Evolutionary conservation across 805 yeast species (phyloP), one percentile per base, ranked within the genome.

Genomic region (Yamadazyma olivae): DNA sequence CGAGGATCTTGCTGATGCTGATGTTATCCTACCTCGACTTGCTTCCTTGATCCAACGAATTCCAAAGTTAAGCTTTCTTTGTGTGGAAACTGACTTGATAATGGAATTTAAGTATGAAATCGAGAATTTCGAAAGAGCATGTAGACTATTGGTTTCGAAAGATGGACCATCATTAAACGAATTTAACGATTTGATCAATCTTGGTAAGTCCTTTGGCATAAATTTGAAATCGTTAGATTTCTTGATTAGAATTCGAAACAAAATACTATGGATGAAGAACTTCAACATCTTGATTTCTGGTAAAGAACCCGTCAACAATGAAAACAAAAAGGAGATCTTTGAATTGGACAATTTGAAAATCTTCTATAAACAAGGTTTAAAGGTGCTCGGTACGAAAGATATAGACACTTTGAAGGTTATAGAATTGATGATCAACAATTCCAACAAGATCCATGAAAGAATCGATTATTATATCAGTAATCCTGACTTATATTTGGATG

Each of bases 151-250:
- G 16, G 41, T 75, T 13, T 48, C 75, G 2, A 53, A 48, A 27
- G 54, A 51, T 5, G 55, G 52, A 16, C 65, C 61, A 15, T 45
- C 63, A 1, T 35, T 64, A 6, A 65, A 62, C 12, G 83, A 80
- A 17, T 67, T 77, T 33, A 58, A 66, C 24, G 78, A 74, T 27
- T 53, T 82, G 52, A 71, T 80, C 17, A 71, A 67, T 29, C 54
- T 77, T 24, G 91, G 90, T 1, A 64, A 67, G 38, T 68, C 79
- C 2, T 74, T 81, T 49, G 84, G 84, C 3, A 54, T 84, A 25
- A 68, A 64, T 5, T 53, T 83, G 12, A 73, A 77, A 2, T 70
- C 81, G 1, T 51, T 67, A 32, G 44, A 40, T 13, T 66, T 67
- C 35, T 46, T 67, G n/a, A 49, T 46, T 2, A 51, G 74, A 31